These are phyloP conservation scores for Litsea cubeba DNA, from an alignment of 164 flowering plant species.

Conservation along the genomic window DNA sequence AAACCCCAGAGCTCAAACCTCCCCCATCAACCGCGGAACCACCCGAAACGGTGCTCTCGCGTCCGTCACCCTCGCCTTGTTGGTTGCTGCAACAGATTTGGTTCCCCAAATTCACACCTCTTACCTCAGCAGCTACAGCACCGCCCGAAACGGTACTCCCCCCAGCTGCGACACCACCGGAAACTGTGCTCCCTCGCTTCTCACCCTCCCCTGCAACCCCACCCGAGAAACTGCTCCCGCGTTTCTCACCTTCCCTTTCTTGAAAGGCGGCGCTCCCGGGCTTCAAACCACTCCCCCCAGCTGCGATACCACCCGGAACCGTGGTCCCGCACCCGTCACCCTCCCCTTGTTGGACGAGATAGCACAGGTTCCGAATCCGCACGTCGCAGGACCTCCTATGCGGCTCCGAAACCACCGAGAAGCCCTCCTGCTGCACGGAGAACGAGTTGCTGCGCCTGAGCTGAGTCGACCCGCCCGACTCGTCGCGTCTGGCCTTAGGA, in stretches of 20 bases:
- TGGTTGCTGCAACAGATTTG: too few relatives aligned
- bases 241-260: neutral
- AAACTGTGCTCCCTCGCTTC: neutral
- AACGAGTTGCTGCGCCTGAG: conserved; percentile 81
- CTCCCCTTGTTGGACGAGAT: too few relatives aligned
- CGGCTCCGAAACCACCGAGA: conserved; percentile 61
- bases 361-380: conserved; percentile 49
- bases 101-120: too few relatives aligned
- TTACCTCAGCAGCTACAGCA: neutral
- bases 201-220: conserved; percentile 20
- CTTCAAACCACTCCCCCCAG: too few relatives aligned
- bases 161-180: conserved; percentile 9
- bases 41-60: neutral
- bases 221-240: neutral
- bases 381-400: conserved; percentile 89
- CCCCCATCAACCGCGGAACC: neutral
- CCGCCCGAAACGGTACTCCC: neutral
- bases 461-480: conserved; percentile 42
- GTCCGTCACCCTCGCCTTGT: neutral
- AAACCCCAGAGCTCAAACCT: neutral
- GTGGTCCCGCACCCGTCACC: conserved; percentile 12
- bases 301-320: conserved; percentile 22
- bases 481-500: neutral
- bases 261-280: neutral
- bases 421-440: conserved; percentile 55